phyloP scores from a whole-genome alignment of 2,329 filamentous ascomycete species.

The Dactylonectria macrodidyma region DNA sequence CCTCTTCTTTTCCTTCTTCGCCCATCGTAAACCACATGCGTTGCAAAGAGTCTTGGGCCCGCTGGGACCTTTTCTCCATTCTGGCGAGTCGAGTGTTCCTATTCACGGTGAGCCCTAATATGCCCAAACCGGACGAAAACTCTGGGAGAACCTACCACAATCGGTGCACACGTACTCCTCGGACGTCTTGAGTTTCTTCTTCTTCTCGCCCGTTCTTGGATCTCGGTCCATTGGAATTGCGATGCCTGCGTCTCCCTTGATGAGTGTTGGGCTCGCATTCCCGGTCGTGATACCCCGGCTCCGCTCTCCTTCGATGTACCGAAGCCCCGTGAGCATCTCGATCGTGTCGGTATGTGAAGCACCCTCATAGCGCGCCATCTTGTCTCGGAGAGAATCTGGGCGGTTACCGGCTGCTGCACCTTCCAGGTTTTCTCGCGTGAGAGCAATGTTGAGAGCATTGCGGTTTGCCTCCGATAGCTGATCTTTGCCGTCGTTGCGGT shows the following conservation, averaged over 20 bases:
- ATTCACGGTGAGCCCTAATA: slow-evolving; percentile 33
- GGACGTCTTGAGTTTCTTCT: slow-evolving; percentile 86
- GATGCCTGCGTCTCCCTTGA: slow-evolving; percentile 89
- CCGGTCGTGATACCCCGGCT: slow-evolving; percentile 91
- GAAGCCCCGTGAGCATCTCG: slow-evolving; percentile 91
- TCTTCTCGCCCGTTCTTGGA: slow-evolving; percentile 80
- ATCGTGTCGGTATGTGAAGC: slow-evolving; percentile 87
- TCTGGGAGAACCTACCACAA: slow-evolving; percentile 73
- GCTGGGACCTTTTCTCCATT: slow-evolving; percentile 95
- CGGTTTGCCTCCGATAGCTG: slow-evolving; percentile 78
- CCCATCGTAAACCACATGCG: slow-evolving; percentile 86
- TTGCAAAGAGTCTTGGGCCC: slow-evolving; percentile 97
- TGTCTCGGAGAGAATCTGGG: slow-evolving; percentile 85
- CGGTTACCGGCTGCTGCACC: slow-evolving; percentile 76
- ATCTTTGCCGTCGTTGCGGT: slow-evolving; percentile 55
- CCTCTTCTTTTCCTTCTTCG: slow-evolving; percentile 86
- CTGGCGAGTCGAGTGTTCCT: slow-evolving; percentile 90
- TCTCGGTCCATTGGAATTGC: slow-evolving; percentile 87
- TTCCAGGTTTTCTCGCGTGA: slow-evolving; percentile 87
- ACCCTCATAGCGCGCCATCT: slow-evolving; percentile 86
- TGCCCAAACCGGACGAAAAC: slow-evolving; percentile 8
- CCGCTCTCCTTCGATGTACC: slow-evolving; percentile 90
- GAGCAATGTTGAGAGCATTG: slow-evolving; percentile 74
- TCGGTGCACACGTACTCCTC: slow-evolving; percentile 97
- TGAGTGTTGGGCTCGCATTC: slow-evolving; percentile 82